A percentile compares a stretch with the other conserved stretches of the same genome.
Conservation (phyloP, 2,329 filamentous ascomycete genomes). For the Aureobasidium sp. region DNA sequence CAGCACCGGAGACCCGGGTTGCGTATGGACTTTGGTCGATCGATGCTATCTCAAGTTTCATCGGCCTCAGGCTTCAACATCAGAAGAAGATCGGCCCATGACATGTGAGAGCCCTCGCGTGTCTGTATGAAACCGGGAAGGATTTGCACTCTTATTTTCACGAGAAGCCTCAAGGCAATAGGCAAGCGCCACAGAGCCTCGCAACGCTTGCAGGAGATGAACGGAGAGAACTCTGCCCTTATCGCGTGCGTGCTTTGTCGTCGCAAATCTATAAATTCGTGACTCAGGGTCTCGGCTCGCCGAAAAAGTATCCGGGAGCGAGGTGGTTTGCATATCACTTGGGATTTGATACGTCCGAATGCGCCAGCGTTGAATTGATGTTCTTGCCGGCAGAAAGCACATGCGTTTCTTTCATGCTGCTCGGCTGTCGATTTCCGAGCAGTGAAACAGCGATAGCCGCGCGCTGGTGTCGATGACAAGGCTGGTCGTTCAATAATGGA, state of each 20-base stretch:
- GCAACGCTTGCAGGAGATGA: neutral
- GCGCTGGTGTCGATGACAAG: neutral
- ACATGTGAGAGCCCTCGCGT: neutral
- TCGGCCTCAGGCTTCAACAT: neutral
- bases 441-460: neutral
- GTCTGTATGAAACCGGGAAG: neutral
- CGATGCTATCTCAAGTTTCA: neutral
- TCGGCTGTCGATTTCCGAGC: neutral
- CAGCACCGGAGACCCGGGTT: neutral
- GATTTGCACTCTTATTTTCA: neutral
- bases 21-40: neutral
- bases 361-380: neutral
- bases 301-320: neutral
- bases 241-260: neutral
- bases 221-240: neutral
- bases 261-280: neutral
- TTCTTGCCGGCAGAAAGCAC: neutral
- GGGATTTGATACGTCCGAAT: neutral
- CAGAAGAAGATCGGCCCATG: neutral
- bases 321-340: neutral
- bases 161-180: neutral
- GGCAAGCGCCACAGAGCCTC: neutral
- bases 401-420: neutral
- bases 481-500: neutral
- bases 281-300: neutral